Percentiles rank a stretch among this genome's conserved stretches.
Evolutionary conservation across 2,329 filamentous ascomycete genomes (phyloP).

Genomic region (Curvularia sp.): DNA sequence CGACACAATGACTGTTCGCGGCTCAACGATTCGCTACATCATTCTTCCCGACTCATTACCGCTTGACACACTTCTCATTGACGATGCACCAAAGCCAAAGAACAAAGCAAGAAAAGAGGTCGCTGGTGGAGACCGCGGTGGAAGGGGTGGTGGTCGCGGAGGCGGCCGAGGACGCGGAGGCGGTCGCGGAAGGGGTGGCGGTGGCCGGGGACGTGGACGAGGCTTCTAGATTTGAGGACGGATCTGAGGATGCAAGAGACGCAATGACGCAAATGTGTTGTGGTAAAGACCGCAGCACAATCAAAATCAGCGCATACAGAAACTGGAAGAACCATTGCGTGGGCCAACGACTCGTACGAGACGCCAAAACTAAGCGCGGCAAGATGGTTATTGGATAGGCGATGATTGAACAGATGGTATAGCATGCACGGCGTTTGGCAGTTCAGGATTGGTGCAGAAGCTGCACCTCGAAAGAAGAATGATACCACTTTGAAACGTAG

Average conservation of each 20-base stretch:
- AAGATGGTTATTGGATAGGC: conserved; percentile 25
- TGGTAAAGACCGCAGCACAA: conserved; percentile 8
- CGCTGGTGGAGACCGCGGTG: conserved; percentile 57
- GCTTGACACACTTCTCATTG: conserved; percentile 92
- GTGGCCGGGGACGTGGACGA: conserved; percentile 52
- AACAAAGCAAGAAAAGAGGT: conserved; percentile 98
- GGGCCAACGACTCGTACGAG: conserved; percentile 20
- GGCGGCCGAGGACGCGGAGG: conserved; percentile 52
- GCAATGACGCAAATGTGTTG: conserved; percentile 6
- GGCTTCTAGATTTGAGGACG: conserved; percentile 31
- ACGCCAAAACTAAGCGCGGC: conserved; percentile 30
- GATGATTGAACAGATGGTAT: conserved; percentile 11
- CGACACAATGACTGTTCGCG: conserved; percentile 96
- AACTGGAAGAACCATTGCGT: conserved; percentile 18
- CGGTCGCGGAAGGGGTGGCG: conserved; percentile 52
- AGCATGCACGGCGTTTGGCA: conserved; percentile 34
- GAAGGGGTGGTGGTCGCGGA: conserved; percentile 44
- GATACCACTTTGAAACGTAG: conserved; percentile 35
- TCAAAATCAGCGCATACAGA: conserved; percentile 12
- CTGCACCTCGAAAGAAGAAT: conserved; percentile 31
- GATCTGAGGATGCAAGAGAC: conserved; percentile 13
- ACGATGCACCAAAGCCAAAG: conserved; percentile 97
- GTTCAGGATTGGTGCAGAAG: conserved; percentile 24
- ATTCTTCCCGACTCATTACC: conserved; percentile 96
- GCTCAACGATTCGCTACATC: conserved; percentile 94